Evolutionary conservation across 805 yeast genomes (phyloP).

Genomic region (Spathaspora passalidarum): DNA sequence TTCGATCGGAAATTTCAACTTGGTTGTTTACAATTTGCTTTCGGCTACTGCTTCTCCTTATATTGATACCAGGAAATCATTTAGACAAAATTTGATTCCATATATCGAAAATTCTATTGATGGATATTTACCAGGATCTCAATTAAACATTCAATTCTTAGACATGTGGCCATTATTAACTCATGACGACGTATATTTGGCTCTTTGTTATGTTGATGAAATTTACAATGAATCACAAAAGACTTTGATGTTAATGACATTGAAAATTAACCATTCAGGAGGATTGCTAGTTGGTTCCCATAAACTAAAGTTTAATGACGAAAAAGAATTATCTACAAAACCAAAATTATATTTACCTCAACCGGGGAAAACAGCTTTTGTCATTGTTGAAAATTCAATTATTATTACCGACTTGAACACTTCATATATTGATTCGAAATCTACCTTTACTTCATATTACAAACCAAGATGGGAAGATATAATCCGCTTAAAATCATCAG

Average conservation of each 20-base stretch:
- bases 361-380: constrained; percentile 59
- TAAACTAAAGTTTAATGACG: constrained; percentile 40
- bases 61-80: constrained; percentile 23
- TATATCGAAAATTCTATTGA: constrained; percentile 31
- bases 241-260: constrained; percentile 49
- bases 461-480: constrained; percentile 79
- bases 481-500: constrained; percentile 51
- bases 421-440: constrained; percentile 20
- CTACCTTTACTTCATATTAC: constrained; percentile 22
- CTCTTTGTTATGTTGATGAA: constrained; percentile 28
- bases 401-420: constrained; percentile 61
- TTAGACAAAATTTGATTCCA: constrained; percentile 29
- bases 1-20: constrained; percentile 40
- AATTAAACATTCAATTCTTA: constrained; percentile 49
- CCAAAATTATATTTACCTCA: constrained; percentile 57
- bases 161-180: constrained; percentile 53
- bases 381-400: constrained; percentile 57
- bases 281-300: constrained; percentile 62
- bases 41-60: constrained; percentile 28
- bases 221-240: constrained; percentile 14
- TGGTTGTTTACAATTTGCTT: constrained; percentile 23
- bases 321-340: constrained; percentile 10
- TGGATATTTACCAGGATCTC: constrained; percentile 46
- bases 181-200: constrained; percentile 39
- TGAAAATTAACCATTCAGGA: constrained; percentile 49